Evolutionary conservation across 2,329 filamentous ascomycete genomes (phyloP), one percentile per base, ranked within the genome.

Genomic region (Fusarium musae): DNA sequence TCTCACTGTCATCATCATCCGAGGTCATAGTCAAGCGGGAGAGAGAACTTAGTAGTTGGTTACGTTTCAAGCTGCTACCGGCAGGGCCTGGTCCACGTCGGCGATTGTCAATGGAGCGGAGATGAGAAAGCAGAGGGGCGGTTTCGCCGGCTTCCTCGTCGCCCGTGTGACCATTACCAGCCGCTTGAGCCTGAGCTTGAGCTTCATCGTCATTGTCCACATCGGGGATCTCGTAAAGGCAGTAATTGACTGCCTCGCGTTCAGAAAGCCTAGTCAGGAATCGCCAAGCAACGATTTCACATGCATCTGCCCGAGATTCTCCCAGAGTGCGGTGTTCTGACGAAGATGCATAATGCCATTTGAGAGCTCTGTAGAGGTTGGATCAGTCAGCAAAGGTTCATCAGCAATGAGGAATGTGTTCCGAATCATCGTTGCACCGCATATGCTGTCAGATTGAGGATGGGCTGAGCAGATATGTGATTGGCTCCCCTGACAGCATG

Each of bases 251-350:
- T 13, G 91, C 91, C 76, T 95, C 93, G 30, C 90, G 85, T 78
- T 94, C 92, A 4, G 91, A 91, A 37, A 95, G 84, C 61, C 90
- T 90, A 21, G 90, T 90, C 40, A 95, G 84, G 75, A 94, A 94
- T 43, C 93, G 89, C 92, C 93, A 95, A 42, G 93, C 93, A 19
- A 94, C 92, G 69, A 94, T 93, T 83, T 96, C 93, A 78, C 93
- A 95, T 34, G 92, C 93, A 78, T 90, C 89, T 26, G 92, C 92
- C 60, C 93, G 87, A 19, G 92, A 89, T 64, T 92, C 88, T 64
- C 90, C 89, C 37, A 95, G 83, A 8, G 90, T 90, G 66, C 89
- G 89, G 65, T 92, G 85, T 70, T 93, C 91, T 39, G 87, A 84
- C 17, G 89, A 87, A 30, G 88, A 84, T 69, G 92, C 84, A 77